Evolutionary conservation across 2,329 filamentous ascomycete genomes (phyloP), one percentile per base, ranked within the genome.

Genomic region (Orbilia quercus): DNA sequence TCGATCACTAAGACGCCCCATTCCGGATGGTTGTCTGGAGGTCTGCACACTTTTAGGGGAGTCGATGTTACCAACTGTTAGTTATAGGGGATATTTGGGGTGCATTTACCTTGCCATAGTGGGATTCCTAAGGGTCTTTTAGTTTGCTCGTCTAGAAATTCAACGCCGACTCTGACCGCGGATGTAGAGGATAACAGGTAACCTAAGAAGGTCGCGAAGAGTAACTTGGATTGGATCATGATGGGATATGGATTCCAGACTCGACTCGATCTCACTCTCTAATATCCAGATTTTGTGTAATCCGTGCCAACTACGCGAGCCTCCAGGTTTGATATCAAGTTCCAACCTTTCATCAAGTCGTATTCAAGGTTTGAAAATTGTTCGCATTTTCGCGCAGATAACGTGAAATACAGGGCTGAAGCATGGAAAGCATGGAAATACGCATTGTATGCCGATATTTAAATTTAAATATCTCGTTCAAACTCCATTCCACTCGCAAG

Each of bases 41-140:
- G 58, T 31, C 60, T 36, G 20, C 69, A 73, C 28, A 73, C 69
- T 65, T n/a, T n/a, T n/a, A n/a, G n/a, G n/a, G n/a, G n/a, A n/a
- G n/a, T n/a, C n/a, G n/a, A n/a, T n/a, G n/a, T n/a, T n/a, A 48
- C 12, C 20, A 44, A 23, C 25, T 20, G 2, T 36, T 36, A n/a
- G 12, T 47, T 14, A 12, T 11, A 3, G 34, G 25, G 16, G 40
- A 25, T 12, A n/a, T n/a, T n/a, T n/a, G n/a, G n/a, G n/a, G n/a
- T 20, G 16, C 1, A 36, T 11, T 16, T 45, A 64, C 66, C 44
- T 53, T 58, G 53, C 31, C 48, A 20, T 4, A 55, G 16, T n/a
- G 45, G 38, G 7, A 66, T 3, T 12, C 53, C 53, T 22, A 60
- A 47, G 23, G 60, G 69, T 12, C 55, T 16, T 16, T 31, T 64